phyloP scores from a whole-genome alignment of 352 stramenopile genomes.

The Phytophthora constricta region DNA sequence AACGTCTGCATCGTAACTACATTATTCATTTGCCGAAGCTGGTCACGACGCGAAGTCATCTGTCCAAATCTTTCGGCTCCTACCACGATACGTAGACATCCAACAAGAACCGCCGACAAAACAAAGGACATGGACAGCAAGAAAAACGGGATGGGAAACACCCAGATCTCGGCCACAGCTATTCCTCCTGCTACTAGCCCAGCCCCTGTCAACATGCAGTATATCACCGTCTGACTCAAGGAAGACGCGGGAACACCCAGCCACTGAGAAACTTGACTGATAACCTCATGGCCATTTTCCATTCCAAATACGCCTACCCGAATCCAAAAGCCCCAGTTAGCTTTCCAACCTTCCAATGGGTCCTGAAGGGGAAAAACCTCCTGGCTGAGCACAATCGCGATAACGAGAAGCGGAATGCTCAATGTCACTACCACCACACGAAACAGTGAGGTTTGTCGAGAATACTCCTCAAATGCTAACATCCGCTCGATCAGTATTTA shows the following conservation, averaged over 20 bases:
- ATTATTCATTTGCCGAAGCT: slow-evolving; percentile 8
- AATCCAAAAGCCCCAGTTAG: slow-evolving; percentile 34
- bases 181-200: slow-evolving; percentile 24
- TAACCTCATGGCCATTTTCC: slow-evolving; percentile 14
- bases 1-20: slow-evolving; percentile 14
- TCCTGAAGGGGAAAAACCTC: slow-evolving; percentile 31
- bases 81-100: slow-evolving; percentile 18
- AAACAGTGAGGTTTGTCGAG: slow-evolving; percentile 11
- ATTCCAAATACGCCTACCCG: slow-evolving; percentile 17
- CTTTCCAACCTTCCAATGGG: slow-evolving; percentile 18
- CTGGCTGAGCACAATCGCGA: slow-evolving; percentile 22
- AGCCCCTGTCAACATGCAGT: slow-evolving; percentile 10
- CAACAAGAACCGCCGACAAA: slow-evolving; percentile 11
- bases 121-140: slow-evolving; percentile 16
- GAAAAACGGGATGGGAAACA: slow-evolving; percentile 33
- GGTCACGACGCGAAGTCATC: slow-evolving; percentile 3
- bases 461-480: slow-evolving; percentile 35
- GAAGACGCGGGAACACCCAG: slow-evolving; percentile 21
- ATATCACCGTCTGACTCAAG: slow-evolving; percentile 11
- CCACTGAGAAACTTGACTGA: slow-evolving; percentile 19
- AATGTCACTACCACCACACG: slow-evolving; percentile 19
- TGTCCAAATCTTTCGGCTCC: slow-evolving; percentile 10
- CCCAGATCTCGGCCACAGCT: slow-evolving; percentile 16
- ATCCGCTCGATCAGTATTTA: slow-evolving; percentile 31
- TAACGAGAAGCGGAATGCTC: slow-evolving; percentile 13